Evolutionary conservation across 148 eudicot genomes (phyloP).

Genomic region (Arctostaphylos glauca): DNA sequence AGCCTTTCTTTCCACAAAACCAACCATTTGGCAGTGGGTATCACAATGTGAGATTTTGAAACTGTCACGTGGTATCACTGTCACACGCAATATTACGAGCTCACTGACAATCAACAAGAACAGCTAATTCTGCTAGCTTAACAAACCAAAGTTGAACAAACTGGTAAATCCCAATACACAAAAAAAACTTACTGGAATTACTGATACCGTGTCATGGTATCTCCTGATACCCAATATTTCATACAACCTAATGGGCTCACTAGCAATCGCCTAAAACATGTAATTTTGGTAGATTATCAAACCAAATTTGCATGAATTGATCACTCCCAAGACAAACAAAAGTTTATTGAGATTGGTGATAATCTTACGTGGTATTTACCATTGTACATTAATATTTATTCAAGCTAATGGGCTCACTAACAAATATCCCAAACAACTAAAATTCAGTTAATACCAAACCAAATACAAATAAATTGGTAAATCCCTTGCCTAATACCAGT

Average conservation of each 20-base stretch:
- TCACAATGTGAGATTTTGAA: background rate
- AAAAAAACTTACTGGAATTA: background rate
- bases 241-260: background rate
- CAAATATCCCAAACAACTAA: background rate
- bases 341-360: background rate
- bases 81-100: background rate
- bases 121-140: background rate
- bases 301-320: constrained; percentile 1
- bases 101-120: background rate
- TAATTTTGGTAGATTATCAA: background rate
- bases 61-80: background rate
- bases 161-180: background rate
- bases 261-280: background rate
- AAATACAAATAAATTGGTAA: background rate
- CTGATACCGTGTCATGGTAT: background rate
- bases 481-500: too few species aligned
- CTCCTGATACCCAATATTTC: background rate
- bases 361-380: background rate
- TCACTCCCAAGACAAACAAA: background rate
- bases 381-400: background rate
- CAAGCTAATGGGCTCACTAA: background rate
- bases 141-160: background rate
- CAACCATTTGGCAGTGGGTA: background rate
- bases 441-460: background rate
- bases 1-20: too few species aligned